phyloP scores from a whole-genome alignment of 805 yeast genomes.

The Starmerella sirachaensis region DNA sequence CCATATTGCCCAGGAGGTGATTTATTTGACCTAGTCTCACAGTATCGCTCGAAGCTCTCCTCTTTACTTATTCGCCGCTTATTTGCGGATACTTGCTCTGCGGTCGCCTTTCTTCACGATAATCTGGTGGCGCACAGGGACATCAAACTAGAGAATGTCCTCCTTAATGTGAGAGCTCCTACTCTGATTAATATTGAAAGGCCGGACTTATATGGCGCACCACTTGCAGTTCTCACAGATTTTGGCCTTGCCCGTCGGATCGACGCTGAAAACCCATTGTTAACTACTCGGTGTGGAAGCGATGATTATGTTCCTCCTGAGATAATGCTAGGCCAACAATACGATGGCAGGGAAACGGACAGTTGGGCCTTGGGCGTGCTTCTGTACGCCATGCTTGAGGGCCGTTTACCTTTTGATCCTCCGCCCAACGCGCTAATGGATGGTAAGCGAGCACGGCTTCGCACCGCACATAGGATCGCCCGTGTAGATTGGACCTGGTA shows the following conservation, averaged over 20 bases:
- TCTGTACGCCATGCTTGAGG: conserved; percentile 72
- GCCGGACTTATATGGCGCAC: conserved; percentile 15
- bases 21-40: conserved; percentile 50
- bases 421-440: conserved; percentile 35
- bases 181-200: conserved; percentile 25
- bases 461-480: conserved; percentile 80
- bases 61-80: conserved; percentile 46
- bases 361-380: conserved; percentile 93
- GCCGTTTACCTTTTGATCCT: conserved; percentile 83
- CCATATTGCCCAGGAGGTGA: conserved; percentile 82
- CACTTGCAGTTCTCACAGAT: conserved; percentile 60
- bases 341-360: conserved; percentile 85
- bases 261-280: conserved; percentile 45
- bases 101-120: conserved; percentile 60
- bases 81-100: conserved; percentile 57
- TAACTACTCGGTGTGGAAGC: conserved; percentile 87
- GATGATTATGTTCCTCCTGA: conserved; percentile 97
- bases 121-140: conserved; percentile 75
- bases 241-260: conserved; percentile 75
- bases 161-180: conserved; percentile 33
- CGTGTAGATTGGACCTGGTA: conserved; percentile 88
- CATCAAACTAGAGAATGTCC: conserved; percentile 73
- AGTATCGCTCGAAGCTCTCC: conserved; percentile 33
- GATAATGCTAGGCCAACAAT: conserved; percentile 73
- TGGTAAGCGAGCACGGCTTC: conserved; percentile 34